phyloP scores from a whole-genome alignment of 1,284 basidiomycete species.

The Thecaphora frezii region DNA sequence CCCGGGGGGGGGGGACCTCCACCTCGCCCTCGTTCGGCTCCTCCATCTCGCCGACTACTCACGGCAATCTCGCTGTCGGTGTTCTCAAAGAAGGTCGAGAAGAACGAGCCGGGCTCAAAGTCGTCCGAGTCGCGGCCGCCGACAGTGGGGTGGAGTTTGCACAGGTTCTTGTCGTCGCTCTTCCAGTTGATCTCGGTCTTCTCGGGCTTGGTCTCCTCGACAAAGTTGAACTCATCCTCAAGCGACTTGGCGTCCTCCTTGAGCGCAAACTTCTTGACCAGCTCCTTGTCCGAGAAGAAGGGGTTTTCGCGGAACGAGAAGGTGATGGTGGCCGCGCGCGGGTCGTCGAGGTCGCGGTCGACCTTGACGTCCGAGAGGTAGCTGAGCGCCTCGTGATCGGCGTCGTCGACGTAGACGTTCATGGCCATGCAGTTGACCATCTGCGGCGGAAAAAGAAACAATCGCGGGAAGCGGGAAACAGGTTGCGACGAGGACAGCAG shows the following conservation, averaged over 20 bases:
- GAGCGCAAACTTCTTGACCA: constrained; percentile 50
- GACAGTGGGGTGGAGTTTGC: constrained; percentile 73
- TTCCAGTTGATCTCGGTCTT: constrained; percentile 75
- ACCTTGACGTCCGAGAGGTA: constrained; percentile 48
- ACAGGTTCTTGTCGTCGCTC: constrained; percentile 72
- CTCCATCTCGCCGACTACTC: constrained; percentile 5
- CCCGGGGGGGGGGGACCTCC: too few relatives aligned
- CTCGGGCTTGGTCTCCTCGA: constrained; percentile 47
- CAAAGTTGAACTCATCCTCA: constrained; percentile 51
- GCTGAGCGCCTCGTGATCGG: constrained; percentile 48
- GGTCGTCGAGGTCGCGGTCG: constrained; percentile 45
- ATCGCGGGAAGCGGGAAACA: background rate
- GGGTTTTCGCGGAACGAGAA: constrained; percentile 54
- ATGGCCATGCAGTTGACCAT: constrained; percentile 49
- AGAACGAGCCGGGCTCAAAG: constrained; percentile 79
- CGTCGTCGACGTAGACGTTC: constrained; percentile 56
- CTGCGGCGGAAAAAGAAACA: constrained; percentile 1
- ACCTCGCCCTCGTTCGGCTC: too few relatives aligned
- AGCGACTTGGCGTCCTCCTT: constrained; percentile 39
- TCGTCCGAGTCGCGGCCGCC: constrained; percentile 48
- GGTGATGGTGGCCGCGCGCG: constrained; percentile 46
- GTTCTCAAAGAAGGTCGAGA: constrained; percentile 76
- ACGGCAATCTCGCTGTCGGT: constrained; percentile 39
- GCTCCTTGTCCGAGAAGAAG: constrained; percentile 43
- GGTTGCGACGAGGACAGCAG: too few relatives aligned